Percentiles rank a stretch among this genome's conserved stretches.
Evolutionary conservation across 106 monocot genomes (phyloP).

Genomic region (Apostasia shenzhenica): DNA sequence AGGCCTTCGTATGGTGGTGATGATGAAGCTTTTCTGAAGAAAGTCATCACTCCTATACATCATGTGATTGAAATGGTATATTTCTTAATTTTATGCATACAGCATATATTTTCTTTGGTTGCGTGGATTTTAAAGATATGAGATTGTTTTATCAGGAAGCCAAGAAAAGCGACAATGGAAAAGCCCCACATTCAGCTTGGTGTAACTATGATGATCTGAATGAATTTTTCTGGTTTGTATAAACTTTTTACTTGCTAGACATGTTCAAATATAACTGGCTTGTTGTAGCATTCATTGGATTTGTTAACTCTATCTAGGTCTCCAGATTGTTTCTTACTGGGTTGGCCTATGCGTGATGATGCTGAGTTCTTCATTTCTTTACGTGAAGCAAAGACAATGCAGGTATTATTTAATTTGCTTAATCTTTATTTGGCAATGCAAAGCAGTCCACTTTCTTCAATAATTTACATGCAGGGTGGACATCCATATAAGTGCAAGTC

Average conservation of each 20-base stretch:
- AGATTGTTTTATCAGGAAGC: conserved; percentile 67
- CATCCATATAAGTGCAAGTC: conserved; percentile 19
- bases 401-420: conserved; percentile 30
- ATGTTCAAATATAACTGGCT: background rate
- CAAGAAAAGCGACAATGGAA: conserved; percentile 79
- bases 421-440: background rate
- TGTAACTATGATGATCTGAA: conserved; percentile 98
- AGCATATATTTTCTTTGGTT: conserved; percentile 16
- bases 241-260: background rate
- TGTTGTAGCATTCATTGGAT: background rate
- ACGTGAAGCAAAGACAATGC: conserved; percentile 33
- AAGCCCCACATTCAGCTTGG: conserved; percentile 83
- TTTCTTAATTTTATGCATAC: conserved; percentile 26
- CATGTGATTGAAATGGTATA: conserved; percentile 84
- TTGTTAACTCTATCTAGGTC: conserved; percentile 40
- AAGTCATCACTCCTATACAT: conserved; percentile 91
- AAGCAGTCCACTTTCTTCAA: background rate
- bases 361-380: conserved; percentile 85
- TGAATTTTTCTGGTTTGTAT: conserved; percentile 88
- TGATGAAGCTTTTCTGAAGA: conserved; percentile 88
- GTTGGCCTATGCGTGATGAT: conserved; percentile 98
- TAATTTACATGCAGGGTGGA: conserved; percentile 31
- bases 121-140: background rate
- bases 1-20: conserved; percentile 94
- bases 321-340: conserved; percentile 87